These are phyloP conservation scores for Dryas alaskensis DNA, from an alignment of 306 rosid genomes.

Conservation along the genomic window DNA sequence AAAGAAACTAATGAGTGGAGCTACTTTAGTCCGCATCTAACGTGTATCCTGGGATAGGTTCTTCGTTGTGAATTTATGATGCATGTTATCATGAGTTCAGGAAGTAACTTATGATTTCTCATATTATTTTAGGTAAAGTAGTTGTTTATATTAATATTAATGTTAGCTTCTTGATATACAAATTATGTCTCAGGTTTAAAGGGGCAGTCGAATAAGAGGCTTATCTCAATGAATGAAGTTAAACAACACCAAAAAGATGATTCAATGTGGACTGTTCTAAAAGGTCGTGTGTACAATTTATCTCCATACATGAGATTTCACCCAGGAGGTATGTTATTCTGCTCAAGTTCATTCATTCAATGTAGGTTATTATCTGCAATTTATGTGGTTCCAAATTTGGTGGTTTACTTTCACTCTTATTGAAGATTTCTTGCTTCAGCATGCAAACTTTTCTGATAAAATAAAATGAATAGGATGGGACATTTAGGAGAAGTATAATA, in stretches of 20 bases:
- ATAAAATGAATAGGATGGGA: not conserved
- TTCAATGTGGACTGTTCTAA: conserved; percentile 92
- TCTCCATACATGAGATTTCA: conserved; percentile 90
- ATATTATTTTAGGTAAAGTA: conserved; percentile 14
- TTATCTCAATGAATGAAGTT: conserved; percentile 79
- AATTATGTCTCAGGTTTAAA: conserved; percentile 52
- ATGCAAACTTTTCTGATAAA: not conserved
- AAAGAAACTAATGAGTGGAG: not conserved
- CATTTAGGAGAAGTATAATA: not conserved
- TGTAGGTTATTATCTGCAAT: not conserved
- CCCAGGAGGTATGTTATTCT: conserved; percentile 75
- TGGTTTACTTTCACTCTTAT: not conserved
- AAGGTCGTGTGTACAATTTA: conserved; percentile 85
- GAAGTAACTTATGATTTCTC: not conserved
- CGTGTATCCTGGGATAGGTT: not conserved
- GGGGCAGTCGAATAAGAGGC: conserved; percentile 87
- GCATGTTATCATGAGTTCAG: not conserved
- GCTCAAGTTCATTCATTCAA: conserved; percentile 3
- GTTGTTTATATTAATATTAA: not conserved
- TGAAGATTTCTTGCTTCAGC: not conserved
- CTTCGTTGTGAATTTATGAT: not conserved
- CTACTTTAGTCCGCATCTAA: not conserved
- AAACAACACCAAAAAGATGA: conserved; percentile 71
- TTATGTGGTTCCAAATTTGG: not conserved
- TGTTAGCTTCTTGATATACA: conserved; percentile 18